Conservation (phyloP, 1,284 basidiomycete genomes). For the Ceratobasidium sp. region DNA sequence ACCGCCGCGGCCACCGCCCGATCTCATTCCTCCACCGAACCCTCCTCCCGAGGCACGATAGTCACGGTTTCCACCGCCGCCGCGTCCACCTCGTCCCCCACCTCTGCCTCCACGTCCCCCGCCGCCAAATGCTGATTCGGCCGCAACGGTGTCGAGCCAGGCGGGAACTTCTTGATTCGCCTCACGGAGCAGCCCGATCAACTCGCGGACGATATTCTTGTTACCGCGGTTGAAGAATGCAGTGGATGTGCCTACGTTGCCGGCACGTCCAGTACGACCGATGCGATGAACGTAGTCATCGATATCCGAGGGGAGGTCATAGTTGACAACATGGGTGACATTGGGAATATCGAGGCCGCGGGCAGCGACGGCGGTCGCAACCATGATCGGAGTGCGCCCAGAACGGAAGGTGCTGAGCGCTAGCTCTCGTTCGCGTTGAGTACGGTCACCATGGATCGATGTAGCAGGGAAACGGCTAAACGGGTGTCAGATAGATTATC, state of each 20-base stretch:
- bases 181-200: conserved; percentile 91
- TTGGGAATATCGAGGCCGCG: conserved; percentile 99
- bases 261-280: conserved; percentile 98
- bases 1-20: conserved; percentile 51
- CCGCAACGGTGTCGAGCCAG: conserved; percentile 90
- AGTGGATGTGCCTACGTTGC: conserved; percentile 95
- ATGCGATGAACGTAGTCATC: conserved; percentile 99
- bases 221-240: conserved; percentile 94
- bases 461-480: conserved; percentile 80
- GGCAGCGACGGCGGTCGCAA: conserved; percentile 97
- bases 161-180: conserved; percentile 93
- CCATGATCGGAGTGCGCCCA: conserved; percentile 93
- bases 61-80: conserved; percentile 61
- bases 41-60: conserved; percentile 53
- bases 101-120: conserved; percentile 61
- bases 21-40: conserved; percentile 48
- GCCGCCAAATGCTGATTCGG: conserved; percentile 78
- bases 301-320: conserved; percentile 97
- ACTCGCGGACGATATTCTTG: conserved; percentile 88
- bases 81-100: conserved; percentile 64
- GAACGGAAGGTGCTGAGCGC: conserved; percentile 95
- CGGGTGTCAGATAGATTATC: neutral
- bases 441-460: conserved; percentile 97
- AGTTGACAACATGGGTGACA: conserved; percentile 98
- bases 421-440: conserved; percentile 95